Base-by-base conservation (phyloP, 192 early-diverging fungal species). In the Umbelopsis ramanniana region DNA sequence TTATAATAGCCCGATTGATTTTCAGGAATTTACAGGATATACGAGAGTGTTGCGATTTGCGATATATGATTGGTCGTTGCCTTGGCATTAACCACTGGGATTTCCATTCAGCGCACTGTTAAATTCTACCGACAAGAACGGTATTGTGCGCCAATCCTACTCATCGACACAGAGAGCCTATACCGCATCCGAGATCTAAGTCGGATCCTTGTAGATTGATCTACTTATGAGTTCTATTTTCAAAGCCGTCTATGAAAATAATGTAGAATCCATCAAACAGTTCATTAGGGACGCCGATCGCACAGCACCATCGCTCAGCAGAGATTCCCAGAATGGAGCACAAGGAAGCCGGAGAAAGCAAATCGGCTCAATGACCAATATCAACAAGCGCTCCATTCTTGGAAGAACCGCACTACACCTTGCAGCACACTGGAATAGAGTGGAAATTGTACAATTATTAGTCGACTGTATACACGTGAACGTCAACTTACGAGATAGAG, bases 401-500 rank as follows among this genome's bases (percentile, higher is more conserved):
- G 86, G 86, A 5, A 73, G 69, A n/a, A 83, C 85, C 2, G 35
- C 81, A 0, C 63, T 88, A 15, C 87, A 88, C 63, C 75, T 66
- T 46, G 84, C 87, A 0, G 80, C 76, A 26, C 57, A 68, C 11
- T 69, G 57, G 67, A 83, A 86, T 52, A 33, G 84, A 24, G 43
- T 76, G 11, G 67, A 77, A 19, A 66, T 79, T 15, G 78, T 83
- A 45, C 60, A 60, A 24, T 8, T 40, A 0, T 60, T 88, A 0
- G 72, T 88, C 6, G 69, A 75, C 22, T 80, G 80, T 73, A 66
- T 82, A 10, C 73, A 69, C 7, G 71, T 89, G 10, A 83, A 88
- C 72, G 72, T 92, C 47, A 93, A 93, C 68, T 37, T 79, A 17
- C 78, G 79, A 66, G 92, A 94, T 54, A 29, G 63, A 10, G 92